These are phyloP conservation scores for Immersiporthe knoxdaviesiana DNA, from an alignment of 2,329 filamentous ascomycete genomes.

Conservation along the genomic window DNA sequence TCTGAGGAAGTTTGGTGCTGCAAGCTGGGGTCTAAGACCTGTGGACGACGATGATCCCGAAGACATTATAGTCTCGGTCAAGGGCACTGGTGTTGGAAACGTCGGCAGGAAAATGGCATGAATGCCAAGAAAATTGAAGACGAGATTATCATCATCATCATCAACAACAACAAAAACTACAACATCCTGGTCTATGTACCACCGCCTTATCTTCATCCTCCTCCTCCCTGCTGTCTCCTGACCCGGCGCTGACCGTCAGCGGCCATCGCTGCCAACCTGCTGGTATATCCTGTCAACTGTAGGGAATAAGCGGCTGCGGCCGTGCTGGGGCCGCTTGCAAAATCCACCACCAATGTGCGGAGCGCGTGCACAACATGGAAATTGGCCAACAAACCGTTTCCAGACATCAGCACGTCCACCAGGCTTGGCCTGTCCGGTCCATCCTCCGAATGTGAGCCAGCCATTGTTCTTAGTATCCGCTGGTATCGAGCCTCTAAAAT, in stretches of 20 bases:
- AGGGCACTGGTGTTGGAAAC: conserved; percentile 91
- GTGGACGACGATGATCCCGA: conserved; percentile 66
- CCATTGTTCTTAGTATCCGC: conserved; percentile 30
- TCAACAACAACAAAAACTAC: too few relatives aligned
- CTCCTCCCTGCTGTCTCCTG: conserved; percentile 14
- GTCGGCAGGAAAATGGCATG: conserved; percentile 85
- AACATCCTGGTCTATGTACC: conserved; percentile 3
- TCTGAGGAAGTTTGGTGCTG: conserved; percentile 83
- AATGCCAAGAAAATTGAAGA: conserved; percentile 28
- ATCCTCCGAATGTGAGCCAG: conserved; percentile 32
- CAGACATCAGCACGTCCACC: conserved; percentile 55
- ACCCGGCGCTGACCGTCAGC: conserved; percentile 47
- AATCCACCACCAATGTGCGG: conserved; percentile 50
- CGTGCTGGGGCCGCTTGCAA: conserved; percentile 42
- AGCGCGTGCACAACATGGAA: conserved; percentile 58
- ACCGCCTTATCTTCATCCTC: too few relatives aligned
- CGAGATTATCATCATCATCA: neutral
- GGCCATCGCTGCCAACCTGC: conserved; percentile 56
- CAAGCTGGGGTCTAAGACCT: conserved; percentile 87
- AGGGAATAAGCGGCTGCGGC: conserved; percentile 57
- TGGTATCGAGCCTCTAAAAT: conserved; percentile 26
- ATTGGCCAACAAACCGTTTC: conserved; percentile 57
- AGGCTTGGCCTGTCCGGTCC: conserved; percentile 43
- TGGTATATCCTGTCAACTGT: conserved; percentile 58
- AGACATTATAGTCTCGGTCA: conserved; percentile 86